Base-by-base conservation (phyloP, 2,329 filamentous ascomycete genomes). In the Huntiella omanensis region DNA sequence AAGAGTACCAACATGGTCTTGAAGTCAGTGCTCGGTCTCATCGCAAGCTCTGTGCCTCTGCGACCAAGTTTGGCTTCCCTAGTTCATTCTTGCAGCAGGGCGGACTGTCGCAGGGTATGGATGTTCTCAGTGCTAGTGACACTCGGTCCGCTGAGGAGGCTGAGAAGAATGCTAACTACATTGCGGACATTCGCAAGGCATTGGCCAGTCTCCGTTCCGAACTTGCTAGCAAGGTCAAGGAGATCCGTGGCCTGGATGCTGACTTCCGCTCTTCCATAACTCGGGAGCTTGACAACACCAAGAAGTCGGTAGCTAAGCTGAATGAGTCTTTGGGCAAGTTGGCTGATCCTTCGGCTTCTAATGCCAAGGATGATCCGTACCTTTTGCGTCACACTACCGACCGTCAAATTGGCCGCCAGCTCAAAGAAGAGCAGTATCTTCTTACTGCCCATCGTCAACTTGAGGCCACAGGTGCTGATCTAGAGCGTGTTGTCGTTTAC, bases 231-330 rank as follows among this genome's bases (percentile, higher is more conserved):
- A 98, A 98, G 66, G 93, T 93, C 61, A 98, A 96, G 62, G 91
- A 98, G 63, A 98, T 98, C 65, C 94, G 93, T 64, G 80, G 77
- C 53, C 67, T 98, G 12, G 83, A 85, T 4, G 83, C 86, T 12
- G 91, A 98, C 60, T 98, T 98, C 64, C 94, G 94, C 64, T 98
- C 94, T 59, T 83, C 80, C 0, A 86, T 98, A 7, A 85, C 94
- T 19, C 94, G 88, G 64, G 91, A 96, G 62, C 88, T 93, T 67
- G 87, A 95, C 15, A 67, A 61, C 13, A 95, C 91, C 0, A 73
- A 79, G 51, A 84, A 77, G 58, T 80, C 80, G 12, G 83, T 96
- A 19, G 77, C 78, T 45, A 70, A 76, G 32, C 67, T 95, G n/a
- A 80, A 91, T 52, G 87, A 95, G 50, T 73, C 80, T 1, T 64